phyloP scores from a whole-genome alignment of 1,284 basidiomycete genomes.

The Trichosporon sp. region DNA sequence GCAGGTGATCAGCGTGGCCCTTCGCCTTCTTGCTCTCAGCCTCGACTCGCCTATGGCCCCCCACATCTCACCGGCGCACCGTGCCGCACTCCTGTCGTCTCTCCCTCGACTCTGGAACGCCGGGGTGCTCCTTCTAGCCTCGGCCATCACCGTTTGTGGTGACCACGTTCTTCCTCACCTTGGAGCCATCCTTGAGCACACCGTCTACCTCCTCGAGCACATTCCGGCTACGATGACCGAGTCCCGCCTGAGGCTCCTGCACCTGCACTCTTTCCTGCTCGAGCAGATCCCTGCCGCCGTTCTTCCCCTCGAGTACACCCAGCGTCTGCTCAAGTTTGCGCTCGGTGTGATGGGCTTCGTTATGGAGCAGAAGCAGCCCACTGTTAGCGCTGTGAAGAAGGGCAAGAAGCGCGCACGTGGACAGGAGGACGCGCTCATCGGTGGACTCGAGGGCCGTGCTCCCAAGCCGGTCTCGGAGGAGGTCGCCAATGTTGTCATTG shows the following conservation, averaged over 20 bases:
- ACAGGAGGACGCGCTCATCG: slow-evolving; percentile 77
- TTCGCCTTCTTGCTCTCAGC: slow-evolving; percentile 62
- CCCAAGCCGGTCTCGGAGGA: slow-evolving; percentile 61
- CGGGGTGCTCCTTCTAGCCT: slow-evolving; percentile 43
- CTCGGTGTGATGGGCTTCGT: slow-evolving; percentile 40
- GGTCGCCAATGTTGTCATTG: slow-evolving; percentile 64
- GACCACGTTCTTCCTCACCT: slow-evolving; percentile 54
- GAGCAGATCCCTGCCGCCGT: slow-evolving; percentile 42
- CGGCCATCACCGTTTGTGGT: slow-evolving; percentile 37
- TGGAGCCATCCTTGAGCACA: slow-evolving; percentile 48
- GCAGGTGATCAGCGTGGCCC: slow-evolving; percentile 50
- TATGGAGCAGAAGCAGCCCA: slow-evolving; percentile 12
- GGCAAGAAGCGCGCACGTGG: slow-evolving; percentile 74
- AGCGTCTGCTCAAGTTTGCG: slow-evolving; percentile 46
- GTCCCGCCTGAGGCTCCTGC: slow-evolving; percentile 44
- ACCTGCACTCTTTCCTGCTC: slow-evolving; percentile 47
- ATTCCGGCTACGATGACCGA: slow-evolving; percentile 41
- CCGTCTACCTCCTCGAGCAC: slow-evolving; percentile 47
- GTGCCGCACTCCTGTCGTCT: slow-evolving; percentile 40
- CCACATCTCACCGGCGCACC: slow-evolving; percentile 49
- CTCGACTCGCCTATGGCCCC: slow-evolving; percentile 61
- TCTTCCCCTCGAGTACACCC: slow-evolving; percentile 44
- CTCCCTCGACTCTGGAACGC: slow-evolving; percentile 48
- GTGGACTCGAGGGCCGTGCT: slow-evolving; percentile 59
- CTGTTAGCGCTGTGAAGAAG: slow-evolving; percentile 48